These are phyloP conservation scores for Petrea volubilis DNA, from an alignment of 257 asterid species.

Conservation along the genomic window DNA sequence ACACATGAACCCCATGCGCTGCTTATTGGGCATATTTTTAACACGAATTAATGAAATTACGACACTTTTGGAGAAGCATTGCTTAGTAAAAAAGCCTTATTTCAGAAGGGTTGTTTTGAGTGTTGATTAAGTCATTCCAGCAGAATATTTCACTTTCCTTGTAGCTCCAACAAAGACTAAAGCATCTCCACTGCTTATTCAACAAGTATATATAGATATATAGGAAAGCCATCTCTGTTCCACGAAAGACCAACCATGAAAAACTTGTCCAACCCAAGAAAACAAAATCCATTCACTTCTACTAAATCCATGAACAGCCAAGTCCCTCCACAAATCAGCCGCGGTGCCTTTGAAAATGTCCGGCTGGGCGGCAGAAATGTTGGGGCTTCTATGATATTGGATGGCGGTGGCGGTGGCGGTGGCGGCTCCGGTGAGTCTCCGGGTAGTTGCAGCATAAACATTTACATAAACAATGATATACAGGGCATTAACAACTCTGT, in stretches of 20 bases:
- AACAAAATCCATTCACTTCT: constrained; percentile 11
- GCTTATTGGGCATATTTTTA: too few relatives aligned
- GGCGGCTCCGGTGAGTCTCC: constrained; percentile 36
- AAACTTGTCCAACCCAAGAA: constrained; percentile 31
- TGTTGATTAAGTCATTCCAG: constrained; percentile 62
- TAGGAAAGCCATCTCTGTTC: constrained; percentile 1
- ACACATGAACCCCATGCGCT: too few relatives aligned
- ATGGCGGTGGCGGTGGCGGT: constrained; percentile 15
- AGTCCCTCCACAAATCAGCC: constrained; percentile 22
- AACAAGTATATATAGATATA: background rate
- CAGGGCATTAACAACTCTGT: constrained; percentile 80
- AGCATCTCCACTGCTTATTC: constrained; percentile 22
- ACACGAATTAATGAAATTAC: too few relatives aligned
- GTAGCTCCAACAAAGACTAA: constrained; percentile 35
- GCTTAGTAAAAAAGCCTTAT: too few relatives aligned
- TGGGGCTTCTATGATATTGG: constrained; percentile 50
- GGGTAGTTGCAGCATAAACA: constrained; percentile 64
- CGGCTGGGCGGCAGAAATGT: constrained; percentile 33
- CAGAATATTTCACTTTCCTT: constrained; percentile 64
- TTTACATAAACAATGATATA: constrained; percentile 67
- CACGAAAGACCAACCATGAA: constrained; percentile 32
- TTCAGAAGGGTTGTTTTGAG: constrained; percentile 34
- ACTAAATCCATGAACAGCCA: constrained; percentile 7
- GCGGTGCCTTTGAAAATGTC: constrained; percentile 37
- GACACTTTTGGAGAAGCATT: too few relatives aligned